Evolutionary conservation across 2,329 filamentous ascomycete species (phyloP), one percentile per base, ranked within the genome.

Genomic region (Septoria petroselini): DNA sequence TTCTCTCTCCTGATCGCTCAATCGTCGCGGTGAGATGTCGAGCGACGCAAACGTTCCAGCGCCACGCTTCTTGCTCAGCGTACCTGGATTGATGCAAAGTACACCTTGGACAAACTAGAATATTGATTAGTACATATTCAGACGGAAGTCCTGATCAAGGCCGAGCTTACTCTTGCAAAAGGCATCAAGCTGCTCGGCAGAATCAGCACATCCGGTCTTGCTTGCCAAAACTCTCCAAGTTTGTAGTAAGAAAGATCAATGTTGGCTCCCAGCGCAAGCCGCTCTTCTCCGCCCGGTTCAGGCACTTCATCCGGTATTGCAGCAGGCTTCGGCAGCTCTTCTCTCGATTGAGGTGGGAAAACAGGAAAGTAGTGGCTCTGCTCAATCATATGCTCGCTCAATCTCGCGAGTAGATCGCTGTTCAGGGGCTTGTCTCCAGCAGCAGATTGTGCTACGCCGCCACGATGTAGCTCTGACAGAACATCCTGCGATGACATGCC

Each of bases 361-460:
- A 97, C 71, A 0, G 93, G 93, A 62, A 89, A 89, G 69, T 91
- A 97, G 65, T 93, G 90, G 5, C 91, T 77, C 71, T 97, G 93
- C 70, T 95, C 86, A 50, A 98, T 81, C 14, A 98, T 69, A 59
- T 93, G 85, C 15, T 83, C 79, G 4, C 86, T 82, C 39, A 91
- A 70, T n/a, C 91, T 74, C 12, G 83, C 81, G 62, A 91, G 75
- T 19, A 87, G 62, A 58, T 87, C 82, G 0, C 62, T 60, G 30
- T 57, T 52, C 69, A 94, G 87, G 58, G 83, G 88, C 2, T 95
- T 75, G 2, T 87, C 73, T 64, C 96, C 91, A 61, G 93, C 86
- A 0, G 83, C 84, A n/a, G 85, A 88, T 59, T 95, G 77, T 7
- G 86, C 89, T 21, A 96, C 73, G 2, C 66, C 66, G 27, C 64